Evolutionary conservation across 306 rosid species (phyloP).

Genomic region (Pachyrhizus erosus): DNA sequence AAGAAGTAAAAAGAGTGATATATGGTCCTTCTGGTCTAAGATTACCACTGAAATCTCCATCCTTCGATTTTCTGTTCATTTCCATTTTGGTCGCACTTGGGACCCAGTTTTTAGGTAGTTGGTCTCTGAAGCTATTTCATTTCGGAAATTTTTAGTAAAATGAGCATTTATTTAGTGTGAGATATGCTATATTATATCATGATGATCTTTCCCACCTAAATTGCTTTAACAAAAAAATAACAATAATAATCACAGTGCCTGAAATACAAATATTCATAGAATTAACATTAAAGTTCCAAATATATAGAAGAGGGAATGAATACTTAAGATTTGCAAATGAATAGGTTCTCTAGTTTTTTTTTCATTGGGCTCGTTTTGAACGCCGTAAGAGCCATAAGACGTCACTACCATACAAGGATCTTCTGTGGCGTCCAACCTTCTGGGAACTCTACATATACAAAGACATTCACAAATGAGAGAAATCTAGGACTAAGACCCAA

Average conservation of each 20-base stretch:
- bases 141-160: background rate
- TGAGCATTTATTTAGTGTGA: slow-evolving; percentile 7
- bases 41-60: background rate
- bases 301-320: background rate
- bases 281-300: background rate
- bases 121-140: background rate
- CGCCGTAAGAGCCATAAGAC: slow-evolving; percentile 61
- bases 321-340: background rate
- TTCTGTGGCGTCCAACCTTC: slow-evolving; percentile 58
- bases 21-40: background rate
- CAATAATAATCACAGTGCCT: background rate
- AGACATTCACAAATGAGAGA: slow-evolving; percentile 15
- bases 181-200: background rate
- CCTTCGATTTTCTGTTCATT: background rate
- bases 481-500: background rate
- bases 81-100: background rate
- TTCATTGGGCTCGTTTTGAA: slow-evolving; percentile 53
- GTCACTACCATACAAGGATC: slow-evolving; percentile 60
- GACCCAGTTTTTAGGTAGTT: background rate
- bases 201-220: background rate
- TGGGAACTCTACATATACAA: slow-evolving; percentile 49
- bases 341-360: slow-evolving; percentile 9
- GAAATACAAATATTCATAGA: background rate
- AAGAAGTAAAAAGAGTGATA: background rate
- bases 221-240: background rate